Base-by-base conservation (phyloP, 805 yeast species). In the Candida maesae region DNA sequence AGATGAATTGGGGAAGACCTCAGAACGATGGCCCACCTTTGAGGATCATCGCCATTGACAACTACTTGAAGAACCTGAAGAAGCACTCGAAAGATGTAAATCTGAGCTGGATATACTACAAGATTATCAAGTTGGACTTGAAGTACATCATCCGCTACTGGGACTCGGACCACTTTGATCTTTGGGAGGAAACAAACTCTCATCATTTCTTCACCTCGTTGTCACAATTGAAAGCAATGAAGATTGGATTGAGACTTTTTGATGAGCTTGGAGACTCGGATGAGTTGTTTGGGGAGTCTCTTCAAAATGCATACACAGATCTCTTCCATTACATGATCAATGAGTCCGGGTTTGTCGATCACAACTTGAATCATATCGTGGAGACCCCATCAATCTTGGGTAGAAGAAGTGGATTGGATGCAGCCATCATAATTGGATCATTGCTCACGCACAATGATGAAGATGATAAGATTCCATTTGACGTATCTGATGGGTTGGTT, bases 11-110 rank as follows among this genome's bases (percentile, higher is more conserved):
- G 98, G 98, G 98, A 2, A 71, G 98, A 51, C 98, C 98, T 1
- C 98, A 91, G 63, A 74, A 88, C 45, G 98, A 91, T 60, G 98
- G 98, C 0, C 96, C 98, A 1, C 90, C 95, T 1, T 68, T 91
- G 42, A 72, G 97, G 52, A 72, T 80, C 10, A 71, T 82, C 41
- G 73, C 95, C 2, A 70, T 81, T 17, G 60, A 76, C 28, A 73
- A 73, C 46, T 85, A 77, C 56, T 51, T 85, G 44, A 62, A 66
- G 17, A 51, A 72, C 3, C 60, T 80, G 44, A 50, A 61, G 6
- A 55, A 60, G 19, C 59, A 60, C 41, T 56, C 61, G 16, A 17
- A 44, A 35, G 10, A 61, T n/a, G 60, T 71, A 27, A 45, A 47
- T 18, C 49, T 26, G 44, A 51, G 42, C 39, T 53, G 47, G 8